phyloP scores from a whole-genome alignment of 208 protist genomes.

The Leishmania major region DNA sequence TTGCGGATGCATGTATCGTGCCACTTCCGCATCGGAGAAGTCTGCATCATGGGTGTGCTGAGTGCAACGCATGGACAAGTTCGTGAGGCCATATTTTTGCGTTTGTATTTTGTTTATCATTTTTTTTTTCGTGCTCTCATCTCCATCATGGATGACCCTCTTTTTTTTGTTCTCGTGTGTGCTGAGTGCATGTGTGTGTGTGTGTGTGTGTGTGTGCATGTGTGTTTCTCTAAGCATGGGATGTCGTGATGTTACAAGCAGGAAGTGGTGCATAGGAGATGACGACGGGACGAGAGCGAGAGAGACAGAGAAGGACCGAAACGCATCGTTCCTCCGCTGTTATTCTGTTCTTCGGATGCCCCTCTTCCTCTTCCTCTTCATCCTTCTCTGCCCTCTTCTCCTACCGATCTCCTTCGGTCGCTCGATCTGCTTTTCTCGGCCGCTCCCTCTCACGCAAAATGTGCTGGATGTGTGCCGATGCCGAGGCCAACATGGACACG shows the following conservation, averaged over 20 bases:
- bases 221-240: not conserved
- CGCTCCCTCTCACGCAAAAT: not conserved
- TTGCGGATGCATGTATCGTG: no score
- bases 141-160: not conserved
- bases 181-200: not conserved
- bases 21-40: no score
- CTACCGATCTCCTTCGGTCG: no score
- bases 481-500: not conserved
- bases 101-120: no score
- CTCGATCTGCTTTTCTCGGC: not conserved
- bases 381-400: not conserved
- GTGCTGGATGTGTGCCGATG: not conserved
- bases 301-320: not conserved
- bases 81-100: not conserved
- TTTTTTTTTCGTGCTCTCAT: not conserved
- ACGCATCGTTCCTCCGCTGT: not conserved
- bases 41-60: no score
- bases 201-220: not conserved
- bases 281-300: no score
- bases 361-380: not conserved
- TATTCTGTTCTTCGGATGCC: not conserved
- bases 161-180: not conserved
- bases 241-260: not conserved
- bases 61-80: no score
- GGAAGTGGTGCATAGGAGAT: not conserved